Conservation (phyloP, 768 basidiomycete species). For the Sutorius australiensis region DNA sequence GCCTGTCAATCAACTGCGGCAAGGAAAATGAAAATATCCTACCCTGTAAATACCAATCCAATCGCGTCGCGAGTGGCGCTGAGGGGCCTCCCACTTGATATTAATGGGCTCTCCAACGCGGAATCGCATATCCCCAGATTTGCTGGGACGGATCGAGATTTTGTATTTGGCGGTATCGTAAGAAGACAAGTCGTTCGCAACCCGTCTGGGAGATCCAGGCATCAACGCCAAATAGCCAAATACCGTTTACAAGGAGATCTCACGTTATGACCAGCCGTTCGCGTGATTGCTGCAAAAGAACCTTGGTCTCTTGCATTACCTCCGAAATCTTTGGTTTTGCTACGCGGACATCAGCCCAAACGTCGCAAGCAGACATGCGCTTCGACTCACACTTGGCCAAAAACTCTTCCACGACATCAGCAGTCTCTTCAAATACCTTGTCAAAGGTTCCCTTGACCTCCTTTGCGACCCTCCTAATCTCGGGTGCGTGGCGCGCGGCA, state of each 20-base stretch:
- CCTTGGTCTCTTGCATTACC: constrained; percentile 90
- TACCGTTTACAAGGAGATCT: constrained; percentile 30
- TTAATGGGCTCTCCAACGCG: constrained; percentile 89
- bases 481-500: constrained; percentile 79
- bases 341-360: constrained; percentile 30
- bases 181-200: constrained; percentile 75
- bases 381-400: constrained; percentile 73
- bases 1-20: neutral
- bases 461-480: constrained; percentile 76
- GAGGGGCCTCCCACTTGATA: constrained; percentile 84
- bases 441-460: constrained; percentile 95
- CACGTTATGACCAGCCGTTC: constrained; percentile 92
- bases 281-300: constrained; percentile 84
- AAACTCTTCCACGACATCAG: constrained; percentile 91
- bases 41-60: constrained; percentile 96
- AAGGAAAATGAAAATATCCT: constrained; percentile 12
- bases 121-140: constrained; percentile 57
- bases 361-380: neutral
- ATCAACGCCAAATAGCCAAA: too few species aligned
- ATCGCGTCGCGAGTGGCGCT: constrained; percentile 82
- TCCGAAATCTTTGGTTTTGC: constrained; percentile 86
- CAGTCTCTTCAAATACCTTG: constrained; percentile 92
- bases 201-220: constrained; percentile 46
- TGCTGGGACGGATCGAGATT: constrained; percentile 53
- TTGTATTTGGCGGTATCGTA: constrained; percentile 82